phyloP scores from a whole-genome alignment of 495 filamentous ascomycete genomes.

The Aspergillus bridgeri region DNA sequence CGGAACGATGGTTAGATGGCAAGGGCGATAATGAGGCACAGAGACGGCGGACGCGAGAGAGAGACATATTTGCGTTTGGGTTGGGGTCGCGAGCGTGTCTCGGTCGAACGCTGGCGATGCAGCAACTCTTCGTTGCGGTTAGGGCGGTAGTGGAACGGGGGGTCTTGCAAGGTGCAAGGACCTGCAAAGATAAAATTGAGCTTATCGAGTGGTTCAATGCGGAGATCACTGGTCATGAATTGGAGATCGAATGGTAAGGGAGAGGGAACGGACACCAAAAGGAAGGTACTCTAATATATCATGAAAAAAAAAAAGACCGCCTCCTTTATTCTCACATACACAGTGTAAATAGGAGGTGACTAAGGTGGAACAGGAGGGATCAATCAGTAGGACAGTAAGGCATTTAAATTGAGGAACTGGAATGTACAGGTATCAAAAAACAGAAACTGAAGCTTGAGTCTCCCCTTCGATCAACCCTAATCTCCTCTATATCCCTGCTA shows the following conservation, averaged over 20 bases:
- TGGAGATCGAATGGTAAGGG: conserved; percentile 2
- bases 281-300: too few species aligned
- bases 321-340: too few species aligned
- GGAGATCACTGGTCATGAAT: conserved; percentile 3
- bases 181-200: background rate
- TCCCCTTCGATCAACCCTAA: too few species aligned
- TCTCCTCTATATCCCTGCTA: too few species aligned
- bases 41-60: background rate
- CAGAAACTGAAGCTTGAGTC: too few species aligned
- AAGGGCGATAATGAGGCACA: background rate
- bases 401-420: too few species aligned
- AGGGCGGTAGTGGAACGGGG: background rate
- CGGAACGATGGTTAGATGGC: background rate
- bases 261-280: too few species aligned
- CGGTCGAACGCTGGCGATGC: conserved; percentile 1
- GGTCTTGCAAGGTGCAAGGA: background rate
- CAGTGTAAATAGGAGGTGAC: too few species aligned
- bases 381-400: too few species aligned
- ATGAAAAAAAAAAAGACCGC: too few species aligned
- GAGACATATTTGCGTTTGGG: background rate
- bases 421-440: too few species aligned
- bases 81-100: conserved; percentile 5
- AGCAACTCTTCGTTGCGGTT: background rate
- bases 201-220: conserved; percentile 5
- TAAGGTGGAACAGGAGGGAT: too few species aligned